Conservation (phyloP, 805 yeast genomes). For the Teunomyces pallodes region DNA sequence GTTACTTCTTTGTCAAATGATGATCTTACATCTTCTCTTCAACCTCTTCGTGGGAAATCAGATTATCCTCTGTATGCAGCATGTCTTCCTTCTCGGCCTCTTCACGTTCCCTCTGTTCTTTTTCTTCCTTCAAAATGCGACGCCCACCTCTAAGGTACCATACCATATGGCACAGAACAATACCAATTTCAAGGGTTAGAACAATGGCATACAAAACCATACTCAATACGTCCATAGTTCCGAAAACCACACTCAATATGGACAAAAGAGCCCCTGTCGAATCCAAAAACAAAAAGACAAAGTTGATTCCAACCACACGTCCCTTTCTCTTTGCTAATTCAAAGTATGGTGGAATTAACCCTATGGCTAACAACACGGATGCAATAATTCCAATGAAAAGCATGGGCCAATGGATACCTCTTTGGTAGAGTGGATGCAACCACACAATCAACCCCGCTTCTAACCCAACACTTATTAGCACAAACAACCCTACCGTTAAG, state of each 20-base stretch:
- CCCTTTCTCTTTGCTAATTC: slow-evolving; percentile 81
- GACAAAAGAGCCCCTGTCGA: slow-evolving; percentile 79
- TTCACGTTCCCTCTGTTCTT: slow-evolving; percentile 8
- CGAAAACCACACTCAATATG: slow-evolving; percentile 55
- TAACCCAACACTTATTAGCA: slow-evolving; percentile 49
- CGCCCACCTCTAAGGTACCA: slow-evolving; percentile 55
- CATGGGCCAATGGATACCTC: slow-evolving; percentile 70
- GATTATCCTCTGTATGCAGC: background rate
- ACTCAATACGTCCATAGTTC: slow-evolving; percentile 72
- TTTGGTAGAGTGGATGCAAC: slow-evolving; percentile 52
- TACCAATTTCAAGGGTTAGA: slow-evolving; percentile 73
- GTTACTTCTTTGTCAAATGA: too few species aligned
- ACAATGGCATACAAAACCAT: slow-evolving; percentile 72
- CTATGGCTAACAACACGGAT: slow-evolving; percentile 68
- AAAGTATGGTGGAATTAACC: slow-evolving; percentile 84
- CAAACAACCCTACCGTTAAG: slow-evolving; percentile 33
- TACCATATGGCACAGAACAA: slow-evolving; percentile 62
- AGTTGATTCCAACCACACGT: slow-evolving; percentile 85
- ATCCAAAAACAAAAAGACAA: slow-evolving; percentile 72
- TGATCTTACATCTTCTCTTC: background rate
- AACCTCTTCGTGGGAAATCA: background rate
- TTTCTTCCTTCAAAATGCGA: slow-evolving; percentile 21
- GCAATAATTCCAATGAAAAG: slow-evolving; percentile 80
- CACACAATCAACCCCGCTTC: slow-evolving; percentile 74
- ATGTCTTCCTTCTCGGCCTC: background rate